Conservation (phyloP, 2,329 filamentous ascomycete species). For the Fusarium multiceps region DNA sequence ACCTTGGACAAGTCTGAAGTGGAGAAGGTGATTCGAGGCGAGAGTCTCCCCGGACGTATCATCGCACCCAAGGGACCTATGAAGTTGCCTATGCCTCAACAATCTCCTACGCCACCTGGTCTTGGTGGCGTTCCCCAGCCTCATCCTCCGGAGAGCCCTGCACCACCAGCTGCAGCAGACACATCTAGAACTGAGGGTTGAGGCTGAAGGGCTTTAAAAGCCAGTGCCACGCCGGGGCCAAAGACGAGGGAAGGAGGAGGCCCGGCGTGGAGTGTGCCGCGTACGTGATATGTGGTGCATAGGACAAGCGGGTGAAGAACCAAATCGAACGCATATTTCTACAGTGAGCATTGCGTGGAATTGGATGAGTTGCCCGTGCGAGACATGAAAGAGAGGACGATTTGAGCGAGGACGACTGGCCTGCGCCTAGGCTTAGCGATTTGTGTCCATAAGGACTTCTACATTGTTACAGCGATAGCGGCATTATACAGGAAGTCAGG, state of each 20-base stretch:
- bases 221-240: constrained; percentile 3
- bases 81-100: constrained; percentile 53
- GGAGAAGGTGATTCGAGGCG: constrained; percentile 86
- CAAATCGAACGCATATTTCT: constrained; percentile 32
- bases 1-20: constrained; percentile 91
- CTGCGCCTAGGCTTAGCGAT: constrained; percentile 24
- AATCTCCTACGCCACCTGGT: constrained; percentile 51
- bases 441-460: constrained; percentile 13
- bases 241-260: constrained; percentile 1
- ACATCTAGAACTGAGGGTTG: constrained; percentile 43
- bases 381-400: constrained; percentile 24
- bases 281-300: constrained; percentile 6
- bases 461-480: constrained; percentile 24
- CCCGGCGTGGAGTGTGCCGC: constrained; percentile 19
- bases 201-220: constrained; percentile 9
- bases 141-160: constrained; percentile 50
- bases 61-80: constrained; percentile 65
- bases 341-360: constrained; percentile 33
- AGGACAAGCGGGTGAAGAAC: constrained; percentile 29
- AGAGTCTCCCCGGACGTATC: constrained; percentile 77
- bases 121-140: constrained; percentile 51
- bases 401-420: constrained; percentile 25
- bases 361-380: constrained; percentile 23
- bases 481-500: constrained; percentile 11
- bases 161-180: constrained; percentile 50